Percentiles rank a stretch among this genome's conserved stretches.
Evolutionary conservation across 106 monocot genomes (phyloP).

Genomic region (Apostasia shenzhenica): DNA sequence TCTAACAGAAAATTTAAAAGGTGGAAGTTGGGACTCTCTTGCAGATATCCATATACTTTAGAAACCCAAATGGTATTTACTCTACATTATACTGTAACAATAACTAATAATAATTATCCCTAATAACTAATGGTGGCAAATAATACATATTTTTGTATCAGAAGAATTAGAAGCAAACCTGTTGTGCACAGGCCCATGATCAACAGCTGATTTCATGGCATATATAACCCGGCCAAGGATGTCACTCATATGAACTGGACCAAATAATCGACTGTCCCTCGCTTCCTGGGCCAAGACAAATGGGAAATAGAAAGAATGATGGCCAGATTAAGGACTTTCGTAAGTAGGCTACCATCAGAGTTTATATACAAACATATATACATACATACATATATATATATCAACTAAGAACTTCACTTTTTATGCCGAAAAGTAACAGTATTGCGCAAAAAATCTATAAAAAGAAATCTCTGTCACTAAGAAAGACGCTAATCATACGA

Average conservation of each 20-base stretch:
- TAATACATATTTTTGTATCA: neutral
- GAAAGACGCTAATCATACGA: too few species aligned
- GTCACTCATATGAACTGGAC: slow-evolving; percentile 43
- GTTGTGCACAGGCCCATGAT: slow-evolving; percentile 74
- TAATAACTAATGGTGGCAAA: neutral
- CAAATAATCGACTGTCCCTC: slow-evolving; percentile 44
- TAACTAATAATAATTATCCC: too few species aligned
- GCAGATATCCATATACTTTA: too few species aligned
- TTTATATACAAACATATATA: too few species aligned
- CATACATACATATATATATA: too few species aligned
- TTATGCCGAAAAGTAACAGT: too few species aligned
- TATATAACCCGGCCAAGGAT: slow-evolving; percentile 56
- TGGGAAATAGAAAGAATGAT: neutral
- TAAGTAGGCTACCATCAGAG: neutral
- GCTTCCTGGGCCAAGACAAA: slow-evolving; percentile 41
- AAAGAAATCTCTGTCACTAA: too few species aligned
- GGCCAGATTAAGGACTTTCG: neutral
- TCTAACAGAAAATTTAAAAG: neutral
- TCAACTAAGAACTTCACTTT: too few species aligned
- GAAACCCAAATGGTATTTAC: too few species aligned
- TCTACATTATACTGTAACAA: too few species aligned
- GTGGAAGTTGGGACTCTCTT: too few species aligned
- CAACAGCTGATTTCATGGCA: slow-evolving; percentile 48
- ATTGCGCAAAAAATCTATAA: too few species aligned
- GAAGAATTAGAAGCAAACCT: slow-evolving; percentile 33